These are phyloP conservation scores for Quercus mongolica DNA, from an alignment of 306 rosid genomes.

Conservation along the genomic window DNA sequence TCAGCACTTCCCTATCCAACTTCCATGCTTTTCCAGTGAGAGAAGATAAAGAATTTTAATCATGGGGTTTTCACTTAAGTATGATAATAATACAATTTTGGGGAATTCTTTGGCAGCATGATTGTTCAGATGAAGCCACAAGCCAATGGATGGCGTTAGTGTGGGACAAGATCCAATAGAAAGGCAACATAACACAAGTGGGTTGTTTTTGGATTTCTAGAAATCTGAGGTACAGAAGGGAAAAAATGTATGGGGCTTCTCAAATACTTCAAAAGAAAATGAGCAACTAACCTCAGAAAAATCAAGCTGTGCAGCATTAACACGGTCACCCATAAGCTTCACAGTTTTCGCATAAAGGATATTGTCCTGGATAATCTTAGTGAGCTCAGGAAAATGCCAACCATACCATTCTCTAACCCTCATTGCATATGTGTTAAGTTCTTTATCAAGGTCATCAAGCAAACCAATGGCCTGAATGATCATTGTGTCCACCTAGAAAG, in stretches of 20 bases:
- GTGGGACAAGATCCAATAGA: neutral
- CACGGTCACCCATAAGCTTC: slow-evolving; percentile 90
- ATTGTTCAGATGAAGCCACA: neutral
- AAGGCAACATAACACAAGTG: neutral
- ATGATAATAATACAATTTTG: neutral
- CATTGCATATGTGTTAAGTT: slow-evolving; percentile 92
- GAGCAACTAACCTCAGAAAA: slow-evolving; percentile 69
- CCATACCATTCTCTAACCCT: slow-evolving; percentile 98
- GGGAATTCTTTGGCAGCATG: neutral
- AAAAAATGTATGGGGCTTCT: neutral
- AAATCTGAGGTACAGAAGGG: neutral
- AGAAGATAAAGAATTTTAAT: neutral
- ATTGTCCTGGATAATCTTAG: slow-evolving; percentile 81
- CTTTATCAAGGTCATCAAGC: slow-evolving; percentile 97
- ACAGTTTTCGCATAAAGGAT: slow-evolving; percentile 78
- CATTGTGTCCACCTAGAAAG: slow-evolving; percentile 87
- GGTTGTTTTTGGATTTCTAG: neutral
- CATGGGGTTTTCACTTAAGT: neutral
- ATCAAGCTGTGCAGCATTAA: slow-evolving; percentile 76
- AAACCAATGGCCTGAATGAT: slow-evolving; percentile 95
- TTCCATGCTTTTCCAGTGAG: neutral
- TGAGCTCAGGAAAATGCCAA: slow-evolving; percentile 98
- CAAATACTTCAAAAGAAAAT: neutral
- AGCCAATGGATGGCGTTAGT: neutral
- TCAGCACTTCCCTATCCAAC: neutral